phyloP scores from a whole-genome alignment of 78 protist species.

The Isochrysis galbana region DNA sequence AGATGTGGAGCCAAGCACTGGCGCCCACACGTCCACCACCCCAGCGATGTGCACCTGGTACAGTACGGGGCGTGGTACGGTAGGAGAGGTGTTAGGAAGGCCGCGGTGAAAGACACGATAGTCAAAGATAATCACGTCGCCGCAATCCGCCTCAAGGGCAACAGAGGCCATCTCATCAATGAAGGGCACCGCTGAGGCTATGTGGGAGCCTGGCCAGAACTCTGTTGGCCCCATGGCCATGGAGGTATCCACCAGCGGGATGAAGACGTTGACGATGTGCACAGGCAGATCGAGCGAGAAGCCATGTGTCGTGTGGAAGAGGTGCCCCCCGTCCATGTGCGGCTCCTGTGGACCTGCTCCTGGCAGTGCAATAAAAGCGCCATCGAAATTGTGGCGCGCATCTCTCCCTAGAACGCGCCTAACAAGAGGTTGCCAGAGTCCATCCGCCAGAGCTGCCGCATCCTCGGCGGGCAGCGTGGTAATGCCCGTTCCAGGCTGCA shows the following conservation, averaged over 20 bases:
- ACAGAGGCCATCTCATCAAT: not conserved
- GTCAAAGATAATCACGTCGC: not conserved
- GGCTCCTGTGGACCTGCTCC: not conserved
- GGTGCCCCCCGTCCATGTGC: slow-evolving; percentile 6
- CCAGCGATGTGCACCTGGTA: too few species aligned
- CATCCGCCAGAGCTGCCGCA: not conserved
- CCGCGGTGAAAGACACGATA: not conserved
- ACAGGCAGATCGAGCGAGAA: not conserved
- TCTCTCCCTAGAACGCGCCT: not conserved
- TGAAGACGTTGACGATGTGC: not conserved
- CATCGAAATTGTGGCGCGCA: not conserved
- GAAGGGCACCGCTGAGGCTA: not conserved
- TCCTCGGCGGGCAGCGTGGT: not conserved
- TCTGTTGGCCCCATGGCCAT: not conserved
- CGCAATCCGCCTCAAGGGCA: not conserved
- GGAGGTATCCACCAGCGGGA: not conserved
- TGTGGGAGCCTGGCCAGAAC: not conserved
- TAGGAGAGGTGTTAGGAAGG: too few species aligned
- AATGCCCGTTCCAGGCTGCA: not conserved
- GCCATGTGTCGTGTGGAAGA: not conserved
- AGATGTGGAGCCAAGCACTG: too few species aligned
- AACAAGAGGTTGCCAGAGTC: not conserved
- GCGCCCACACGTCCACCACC: too few species aligned
- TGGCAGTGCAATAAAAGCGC: not conserved
- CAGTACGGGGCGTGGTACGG: too few species aligned